These are phyloP conservation scores for Triangularia setosa DNA, from an alignment of 2,329 filamentous ascomycete genomes.

Conservation along the genomic window DNA sequence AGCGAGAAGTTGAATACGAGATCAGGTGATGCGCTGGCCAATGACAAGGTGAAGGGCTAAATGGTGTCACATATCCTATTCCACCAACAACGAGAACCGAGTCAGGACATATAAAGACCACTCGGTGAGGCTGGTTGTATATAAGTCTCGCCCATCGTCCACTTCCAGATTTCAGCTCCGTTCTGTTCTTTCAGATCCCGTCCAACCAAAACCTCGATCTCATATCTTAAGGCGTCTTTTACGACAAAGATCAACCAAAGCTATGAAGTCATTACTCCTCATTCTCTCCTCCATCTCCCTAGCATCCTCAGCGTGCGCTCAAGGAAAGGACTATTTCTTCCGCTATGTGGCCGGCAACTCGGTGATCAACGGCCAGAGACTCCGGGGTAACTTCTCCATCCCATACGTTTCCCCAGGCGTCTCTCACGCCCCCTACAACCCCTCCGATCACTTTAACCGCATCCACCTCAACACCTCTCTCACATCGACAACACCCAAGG, in stretches of 20 bases:
- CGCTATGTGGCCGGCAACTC: conserved; percentile 13
- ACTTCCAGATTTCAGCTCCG: neutral
- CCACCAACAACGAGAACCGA: neutral
- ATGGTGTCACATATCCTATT: neutral
- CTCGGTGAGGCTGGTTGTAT: neutral
- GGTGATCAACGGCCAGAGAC: conserved; percentile 14
- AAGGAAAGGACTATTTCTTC: conserved; percentile 21
- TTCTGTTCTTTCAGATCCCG: no score
- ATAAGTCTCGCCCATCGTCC: neutral
- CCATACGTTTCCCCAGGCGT: conserved; percentile 16
- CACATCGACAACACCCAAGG: neutral
- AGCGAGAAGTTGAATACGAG: neutral
- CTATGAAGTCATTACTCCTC: conserved; percentile 12
- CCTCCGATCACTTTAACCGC: conserved; percentile 17
- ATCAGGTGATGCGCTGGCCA: neutral
- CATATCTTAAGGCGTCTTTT: no score
- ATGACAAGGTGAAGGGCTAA: neutral
- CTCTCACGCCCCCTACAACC: conserved; percentile 17
- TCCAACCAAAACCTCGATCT: no score
- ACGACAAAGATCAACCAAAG: neutral
- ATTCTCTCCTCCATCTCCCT: neutral
- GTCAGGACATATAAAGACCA: neutral
- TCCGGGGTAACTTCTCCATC: conserved; percentile 20
- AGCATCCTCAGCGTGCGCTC: neutral
- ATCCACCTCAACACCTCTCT: conserved; percentile 7